Base-by-base conservation (phyloP, 768 basidiomycete species). In the Podaxis sp. region DNA sequence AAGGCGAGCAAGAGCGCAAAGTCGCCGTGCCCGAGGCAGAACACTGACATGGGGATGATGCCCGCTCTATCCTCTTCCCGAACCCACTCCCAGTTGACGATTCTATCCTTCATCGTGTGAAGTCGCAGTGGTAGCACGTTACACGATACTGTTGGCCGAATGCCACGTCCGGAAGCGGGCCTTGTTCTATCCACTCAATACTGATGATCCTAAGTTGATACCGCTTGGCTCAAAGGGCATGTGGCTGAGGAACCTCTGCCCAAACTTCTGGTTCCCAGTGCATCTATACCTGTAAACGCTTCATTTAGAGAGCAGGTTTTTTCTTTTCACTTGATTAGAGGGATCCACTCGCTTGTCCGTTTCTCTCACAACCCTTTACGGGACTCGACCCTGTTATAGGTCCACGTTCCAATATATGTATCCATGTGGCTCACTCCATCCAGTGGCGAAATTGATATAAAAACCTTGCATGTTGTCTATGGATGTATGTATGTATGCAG, bases 391-490 rank as follows among this genome's bases (percentile, higher is more conserved):
- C n/a, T 42, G 47, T 9, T 23, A 23, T 48, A 27, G 47, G 47
- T 27, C 25, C 47, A 48, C 21, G 25, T 27, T 27, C 18, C 7
- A 27, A 25, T 48, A 48, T 11, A 7, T 16, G 50, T n/a, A n/a
- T n/a, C 32, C 32, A 52, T 16, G 52, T 54, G 52, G 18, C 18
- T 42, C 5, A n/a, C 38, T 27, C 38, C 38, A 16, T 42, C 38
- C 5, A 57, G 18, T 27, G 13, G 35, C 40, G 11, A 56, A 51
- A 25, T 9, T 42, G 7, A 32, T 23, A 59, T 7, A 23, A 59
- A 40, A 35, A 46, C 42, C 46, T 36, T 61, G 59, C 36, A 48
- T 61, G 59, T 61, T 61, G 59, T 61, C 59, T 61, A 61, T 59
- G 50, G 35, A 51, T 60, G 40, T 47, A 60, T 61, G 53, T 35